Evolutionary conservation across 2,329 filamentous ascomycete species (phyloP), one percentile per base, ranked within the genome.

Genomic region (Annulohypoxylon truncatum): DNA sequence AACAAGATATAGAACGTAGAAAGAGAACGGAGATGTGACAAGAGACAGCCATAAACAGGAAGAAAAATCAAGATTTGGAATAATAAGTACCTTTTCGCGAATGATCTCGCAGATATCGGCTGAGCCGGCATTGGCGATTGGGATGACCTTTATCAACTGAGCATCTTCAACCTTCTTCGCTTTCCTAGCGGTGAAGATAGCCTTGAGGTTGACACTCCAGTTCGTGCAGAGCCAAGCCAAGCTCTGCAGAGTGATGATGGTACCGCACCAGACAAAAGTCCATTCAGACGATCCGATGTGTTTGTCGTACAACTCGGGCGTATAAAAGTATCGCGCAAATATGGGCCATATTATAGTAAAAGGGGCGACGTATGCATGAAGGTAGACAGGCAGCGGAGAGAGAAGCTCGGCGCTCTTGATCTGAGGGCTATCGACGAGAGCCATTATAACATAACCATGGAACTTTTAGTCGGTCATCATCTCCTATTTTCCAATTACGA

Each of bases 211-310:
- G 78, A 99, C 93, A 77, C 93, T 98, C 96, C 96, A 99, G 82
- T 98, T 93, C 48, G 96, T 99, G 82, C 92, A 95, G 67, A 99
- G 86, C 95, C 96, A 99, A 73, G 94, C 82, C 69, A 99, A 86
- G 69, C 92, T 90, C 83, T 99, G 96, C 61, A 91, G 76, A 9
- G 94, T 97, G 78, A 96, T 85, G 77, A 99, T 97, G 72, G 89
- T 86, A 74, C 92, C 95, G 71, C 91, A 88, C 90, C 93, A 99
- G 68, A 99, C 93, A 78, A 97, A 97, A 0, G 96, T 98, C 95
- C 96, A 99, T 84, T 99, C 96, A 73, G 92, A 90, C n/a, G 91
- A 94, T 74, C 92, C 89, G 70, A 99, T 96, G 82, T 98, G 90
- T 77, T 90, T 91, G 71, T 97, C 91, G 80, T 99, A 99, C 71